phyloP scores from a whole-genome alignment of 495 filamentous ascomycete species.

The Pseudevernia furfuracea region DNA sequence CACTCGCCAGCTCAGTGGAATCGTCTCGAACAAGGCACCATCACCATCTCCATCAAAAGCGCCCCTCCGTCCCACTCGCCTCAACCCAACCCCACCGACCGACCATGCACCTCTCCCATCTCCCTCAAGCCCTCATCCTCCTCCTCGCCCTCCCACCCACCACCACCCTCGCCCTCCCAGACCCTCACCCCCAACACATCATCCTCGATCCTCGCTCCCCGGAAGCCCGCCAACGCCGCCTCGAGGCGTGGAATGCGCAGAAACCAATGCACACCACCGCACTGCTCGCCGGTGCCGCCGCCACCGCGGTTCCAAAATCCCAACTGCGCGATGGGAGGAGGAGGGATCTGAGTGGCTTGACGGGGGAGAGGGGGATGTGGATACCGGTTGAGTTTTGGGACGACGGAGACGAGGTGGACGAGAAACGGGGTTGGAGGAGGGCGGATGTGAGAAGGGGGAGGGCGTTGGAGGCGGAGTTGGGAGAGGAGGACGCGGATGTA shows the following conservation, averaged over 20 bases:
- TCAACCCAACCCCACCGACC: background rate
- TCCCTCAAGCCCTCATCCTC: slow-evolving; percentile 3
- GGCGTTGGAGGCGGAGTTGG: background rate
- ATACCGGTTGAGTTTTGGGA: slow-evolving; percentile 8
- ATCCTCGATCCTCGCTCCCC: background rate
- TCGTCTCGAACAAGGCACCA: background rate
- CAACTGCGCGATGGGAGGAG: background rate
- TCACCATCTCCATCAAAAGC: background rate
- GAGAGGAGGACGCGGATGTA: background rate
- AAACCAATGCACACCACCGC: slow-evolving; percentile 24
- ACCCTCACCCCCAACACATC: background rate
- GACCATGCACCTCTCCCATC: background rate
- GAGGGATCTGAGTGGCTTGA: slow-evolving; percentile 6
- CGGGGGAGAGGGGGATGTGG: slow-evolving; percentile 14
- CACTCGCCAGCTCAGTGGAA: background rate
- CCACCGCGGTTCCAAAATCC: slow-evolving; percentile 1
- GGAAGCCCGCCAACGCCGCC: slow-evolving; percentile 8
- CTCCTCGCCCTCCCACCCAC: background rate
- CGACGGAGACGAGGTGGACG: background rate
- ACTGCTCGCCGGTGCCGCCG: slow-evolving; percentile 23
- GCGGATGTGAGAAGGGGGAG: background rate
- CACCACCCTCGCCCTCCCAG: slow-evolving; percentile 1
- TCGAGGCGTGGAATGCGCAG: slow-evolving; percentile 17
- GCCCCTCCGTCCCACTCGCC: no score
- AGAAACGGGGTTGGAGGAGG: background rate